Evolutionary conservation across 805 yeast species (phyloP).

Genomic region (Pichia membranifaciens): DNA sequence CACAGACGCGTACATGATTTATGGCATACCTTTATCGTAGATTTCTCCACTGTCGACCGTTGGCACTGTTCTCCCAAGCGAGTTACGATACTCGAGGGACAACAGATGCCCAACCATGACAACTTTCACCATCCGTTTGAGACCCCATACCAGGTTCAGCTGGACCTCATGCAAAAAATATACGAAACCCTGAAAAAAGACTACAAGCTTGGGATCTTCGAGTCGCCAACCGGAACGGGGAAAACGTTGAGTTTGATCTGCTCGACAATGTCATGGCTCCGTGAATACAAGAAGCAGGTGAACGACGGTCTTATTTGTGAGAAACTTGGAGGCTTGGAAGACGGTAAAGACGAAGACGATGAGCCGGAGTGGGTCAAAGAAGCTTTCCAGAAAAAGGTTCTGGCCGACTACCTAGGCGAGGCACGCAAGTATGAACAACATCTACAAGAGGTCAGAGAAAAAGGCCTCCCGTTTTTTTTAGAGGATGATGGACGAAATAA

Average conservation of each 20-base stretch:
- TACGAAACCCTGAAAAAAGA: conserved; percentile 49
- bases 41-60: no score
- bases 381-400: conserved; percentile 30
- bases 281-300: conserved; percentile 16
- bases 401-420: conserved; percentile 24
- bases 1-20: no score
- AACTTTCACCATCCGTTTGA: conserved; percentile 67
- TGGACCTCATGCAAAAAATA: conserved; percentile 69
- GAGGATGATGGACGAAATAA: conserved; percentile 9
- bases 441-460: conserved; percentile 31
- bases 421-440: conserved; percentile 38
- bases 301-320: conserved; percentile 12
- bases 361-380: conserved; percentile 38
- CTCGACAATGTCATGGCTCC: conserved; percentile 75
- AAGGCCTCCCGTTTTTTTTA: conserved; percentile 21
- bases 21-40: no score
- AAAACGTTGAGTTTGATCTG: conserved; percentile 86
- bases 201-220: conserved; percentile 73
- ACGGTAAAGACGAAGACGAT: conserved; percentile 29
- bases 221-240: conserved; percentile 94
- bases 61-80: no score
- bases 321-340: conserved; percentile 1
- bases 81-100: no score
- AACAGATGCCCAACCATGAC: neutral
- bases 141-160: conserved; percentile 71